phyloP scores from a whole-genome alignment of 768 basidiomycete genomes.

The Termitomyces sp. region DNA sequence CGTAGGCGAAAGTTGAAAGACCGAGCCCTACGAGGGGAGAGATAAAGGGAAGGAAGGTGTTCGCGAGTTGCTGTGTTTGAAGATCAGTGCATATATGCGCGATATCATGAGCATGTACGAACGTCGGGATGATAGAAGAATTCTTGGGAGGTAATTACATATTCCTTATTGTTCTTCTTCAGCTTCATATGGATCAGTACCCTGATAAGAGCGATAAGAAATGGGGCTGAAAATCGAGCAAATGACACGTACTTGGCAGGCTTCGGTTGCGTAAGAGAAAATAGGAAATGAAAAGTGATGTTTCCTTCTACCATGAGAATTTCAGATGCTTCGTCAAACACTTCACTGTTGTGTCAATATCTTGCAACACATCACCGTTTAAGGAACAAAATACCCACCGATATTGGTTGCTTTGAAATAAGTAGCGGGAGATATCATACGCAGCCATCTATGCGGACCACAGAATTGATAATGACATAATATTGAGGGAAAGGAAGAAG shows the following conservation, averaged over 20 bases:
- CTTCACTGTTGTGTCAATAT: slow-evolving; percentile 21
- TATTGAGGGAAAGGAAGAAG: background rate
- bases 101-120: background rate
- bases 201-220: slow-evolving; percentile 19
- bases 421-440: slow-evolving; percentile 53
- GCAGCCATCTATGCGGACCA: slow-evolving; percentile 48
- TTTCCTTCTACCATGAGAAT: slow-evolving; percentile 47
- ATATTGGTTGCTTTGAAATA: slow-evolving; percentile 37
- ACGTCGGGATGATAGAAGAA: slow-evolving; percentile 35
- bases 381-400: slow-evolving; percentile 28
- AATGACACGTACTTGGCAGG: slow-evolving; percentile 37
- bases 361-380: background rate
- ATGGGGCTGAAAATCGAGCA: background rate
- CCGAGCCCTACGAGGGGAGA: slow-evolving; percentile 15
- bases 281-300: slow-evolving; percentile 52
- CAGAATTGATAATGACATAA: background rate
- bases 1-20: slow-evolving; percentile 13
- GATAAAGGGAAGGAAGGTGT: slow-evolving; percentile 19
- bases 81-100: slow-evolving; percentile 4
- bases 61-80: slow-evolving; percentile 18
- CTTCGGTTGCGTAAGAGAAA: slow-evolving; percentile 38
- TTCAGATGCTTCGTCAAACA: slow-evolving; percentile 40
- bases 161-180: slow-evolving; percentile 33
- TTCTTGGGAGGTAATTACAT: slow-evolving; percentile 53
- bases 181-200: slow-evolving; percentile 50